Evolutionary conservation across 345 rosid species (phyloP).

Genomic region (Zanthoxylum bungeanum): DNA sequence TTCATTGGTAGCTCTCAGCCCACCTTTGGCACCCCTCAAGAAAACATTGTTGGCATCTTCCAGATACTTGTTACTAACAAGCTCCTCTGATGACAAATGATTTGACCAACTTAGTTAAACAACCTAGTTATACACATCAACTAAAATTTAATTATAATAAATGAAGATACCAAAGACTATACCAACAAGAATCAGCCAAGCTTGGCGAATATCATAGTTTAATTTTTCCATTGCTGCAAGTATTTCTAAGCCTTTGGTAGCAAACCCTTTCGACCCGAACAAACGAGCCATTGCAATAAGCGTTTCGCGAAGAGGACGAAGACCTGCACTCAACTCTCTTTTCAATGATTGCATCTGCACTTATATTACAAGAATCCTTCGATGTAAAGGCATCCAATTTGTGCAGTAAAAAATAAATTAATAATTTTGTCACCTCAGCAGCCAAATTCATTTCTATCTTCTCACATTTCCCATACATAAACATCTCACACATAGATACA

Average conservation of each 20-base stretch:
- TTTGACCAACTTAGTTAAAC: conserved; percentile 9
- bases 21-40: conserved; percentile 78
- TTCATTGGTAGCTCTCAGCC: conserved; percentile 77
- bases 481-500: background rate
- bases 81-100: conserved; percentile 57
- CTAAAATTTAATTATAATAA: background rate
- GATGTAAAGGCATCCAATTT: background rate
- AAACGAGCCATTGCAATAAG: conserved; percentile 64
- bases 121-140: background rate
- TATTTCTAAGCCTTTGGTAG: conserved; percentile 66
- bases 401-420: background rate
- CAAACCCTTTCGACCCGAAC: conserved; percentile 70
- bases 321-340: conserved; percentile 79
- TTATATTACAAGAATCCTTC: conserved; percentile 5
- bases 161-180: conserved; percentile 18
- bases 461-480: background rate
- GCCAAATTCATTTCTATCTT: background rate
- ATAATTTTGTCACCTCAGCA: background rate
- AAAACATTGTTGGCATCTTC: conserved; percentile 88
- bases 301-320: conserved; percentile 82
- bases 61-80: conserved; percentile 62
- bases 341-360: conserved; percentile 83
- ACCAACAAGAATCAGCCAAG: conserved; percentile 95
- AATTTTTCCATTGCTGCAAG: conserved; percentile 86
- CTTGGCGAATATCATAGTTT: conserved; percentile 73